phyloP scores from a whole-genome alignment of 1,284 basidiomycete genomes.

The Tilletia caries region DNA sequence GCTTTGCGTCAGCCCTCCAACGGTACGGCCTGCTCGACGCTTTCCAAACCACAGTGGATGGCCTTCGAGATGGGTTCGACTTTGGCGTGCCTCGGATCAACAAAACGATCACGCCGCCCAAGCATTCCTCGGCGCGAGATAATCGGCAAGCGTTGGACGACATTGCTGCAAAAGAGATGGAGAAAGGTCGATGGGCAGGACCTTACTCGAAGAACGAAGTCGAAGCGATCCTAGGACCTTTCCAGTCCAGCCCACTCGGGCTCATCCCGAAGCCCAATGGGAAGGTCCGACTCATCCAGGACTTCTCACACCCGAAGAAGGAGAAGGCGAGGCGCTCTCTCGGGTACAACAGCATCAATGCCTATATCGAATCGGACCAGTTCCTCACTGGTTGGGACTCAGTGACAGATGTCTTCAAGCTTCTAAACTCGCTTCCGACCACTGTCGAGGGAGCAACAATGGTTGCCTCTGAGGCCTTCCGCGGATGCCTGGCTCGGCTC shows the following conservation, averaged over 20 bases:
- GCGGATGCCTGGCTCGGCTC: background rate
- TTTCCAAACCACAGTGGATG: background rate
- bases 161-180: background rate
- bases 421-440: background rate
- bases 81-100: background rate
- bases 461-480: background rate
- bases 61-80: background rate
- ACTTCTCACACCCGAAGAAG: conserved; percentile 1
- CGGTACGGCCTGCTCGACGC: background rate
- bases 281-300: background rate
- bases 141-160: background rate
- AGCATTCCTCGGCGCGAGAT: background rate
- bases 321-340: too few relatives aligned
- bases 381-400: background rate
- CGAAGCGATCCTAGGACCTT: background rate
- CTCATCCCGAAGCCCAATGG: background rate
- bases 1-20: background rate
- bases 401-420: background rate
- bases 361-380: background rate
- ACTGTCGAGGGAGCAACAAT: background rate
- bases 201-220: background rate
- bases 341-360: background rate
- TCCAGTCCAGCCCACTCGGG: background rate
- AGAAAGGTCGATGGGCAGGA: background rate
- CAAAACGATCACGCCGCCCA: background rate